Base-by-base conservation (phyloP, 2,329 filamentous ascomycete species). In the Tolypocladium amazonense region DNA sequence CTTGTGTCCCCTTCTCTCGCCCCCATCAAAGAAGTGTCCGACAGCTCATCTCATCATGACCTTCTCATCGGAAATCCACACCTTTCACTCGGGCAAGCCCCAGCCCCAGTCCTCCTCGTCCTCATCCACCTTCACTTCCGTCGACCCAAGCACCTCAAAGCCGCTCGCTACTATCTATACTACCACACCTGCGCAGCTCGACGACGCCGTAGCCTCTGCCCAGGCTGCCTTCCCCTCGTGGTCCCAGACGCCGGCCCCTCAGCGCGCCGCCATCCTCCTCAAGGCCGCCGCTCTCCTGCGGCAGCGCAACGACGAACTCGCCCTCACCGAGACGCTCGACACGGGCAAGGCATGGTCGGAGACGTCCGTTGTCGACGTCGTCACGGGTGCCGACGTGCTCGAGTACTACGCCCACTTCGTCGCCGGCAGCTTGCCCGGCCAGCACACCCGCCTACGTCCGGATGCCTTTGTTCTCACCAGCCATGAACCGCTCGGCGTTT, bases 301-400 rank as follows among this genome's bases (percentile, higher is more conserved):
- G 55, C 76, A 84, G 64, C 84, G 86, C 64, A 95, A 95, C 72
- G 88, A 95, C 68, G 85, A 86, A 60, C 86, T 96, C 50, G 91
- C 91, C 57, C 81, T 81, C 60, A 78, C 90, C 59, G 91, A 96
- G 76, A 95, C 90, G 2, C 79, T 88, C 68, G 91, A 96, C 72
- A 95, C 91, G 0, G 91, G 92, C 70, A 95, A 95, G 73, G 85
- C 91, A 9, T 93, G 83, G 73, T 88, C 88, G 4, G 91, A 96
- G 75, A 96, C 92, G 3, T 89, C 87, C 58, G 86, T 87, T 0
- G 90, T 96, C 35, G 92, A 96, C 70, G 80, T 96, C 27, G 82
- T 87, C 50, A 94, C 90, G 0, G 90, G 91, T 56, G 89, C 88
- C 30, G 91, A 95, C 72, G 89, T 92, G 37, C 80, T 95, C 62